A percentile compares a stretch with the other conserved stretches of the same genome.
These are phyloP conservation scores for Diaporthe ampelina DNA, from an alignment of 2,329 filamentous ascomycete species.

Conservation along the genomic window DNA sequence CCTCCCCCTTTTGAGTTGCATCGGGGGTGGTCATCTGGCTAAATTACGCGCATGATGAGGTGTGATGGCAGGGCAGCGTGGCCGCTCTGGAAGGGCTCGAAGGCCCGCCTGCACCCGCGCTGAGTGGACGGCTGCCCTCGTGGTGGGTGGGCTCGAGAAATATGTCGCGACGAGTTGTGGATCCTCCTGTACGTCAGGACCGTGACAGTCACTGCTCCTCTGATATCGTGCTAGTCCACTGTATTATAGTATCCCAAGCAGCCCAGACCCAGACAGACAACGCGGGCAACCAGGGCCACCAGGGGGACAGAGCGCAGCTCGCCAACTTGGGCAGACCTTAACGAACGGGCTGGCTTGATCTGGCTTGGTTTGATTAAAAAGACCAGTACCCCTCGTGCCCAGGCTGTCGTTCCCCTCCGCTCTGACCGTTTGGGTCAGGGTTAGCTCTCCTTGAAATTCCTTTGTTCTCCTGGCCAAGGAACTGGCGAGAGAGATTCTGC, in stretches of 20 bases:
- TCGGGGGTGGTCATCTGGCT: slow-evolving; percentile 28
- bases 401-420: slow-evolving; percentile 17
- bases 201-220: slow-evolving; percentile 15
- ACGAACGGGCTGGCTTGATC: neutral
- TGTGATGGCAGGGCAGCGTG: slow-evolving; percentile 25
- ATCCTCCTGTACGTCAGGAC: slow-evolving; percentile 23
- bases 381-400: slow-evolving; percentile 1
- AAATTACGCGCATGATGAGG: slow-evolving; percentile 34
- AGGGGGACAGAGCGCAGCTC: slow-evolving; percentile 1
- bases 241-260: neutral
- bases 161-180: slow-evolving; percentile 24
- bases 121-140: slow-evolving; percentile 4
- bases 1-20: slow-evolving; percentile 26
- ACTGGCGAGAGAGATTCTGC: neutral
- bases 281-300: neutral
- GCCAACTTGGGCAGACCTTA: neutral
- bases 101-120: neutral
- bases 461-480: slow-evolving; percentile 3
- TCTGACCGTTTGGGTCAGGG: slow-evolving; percentile 14
- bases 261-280: neutral
- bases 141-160: slow-evolving; percentile 23
- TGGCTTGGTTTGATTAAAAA: slow-evolving; percentile 10
- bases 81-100: slow-evolving; percentile 10
- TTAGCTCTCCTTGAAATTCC: slow-evolving; percentile 2
- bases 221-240: neutral